phyloP scores from a whole-genome alignment of 441 rosid genomes.

The Codiaeum variegatum region DNA sequence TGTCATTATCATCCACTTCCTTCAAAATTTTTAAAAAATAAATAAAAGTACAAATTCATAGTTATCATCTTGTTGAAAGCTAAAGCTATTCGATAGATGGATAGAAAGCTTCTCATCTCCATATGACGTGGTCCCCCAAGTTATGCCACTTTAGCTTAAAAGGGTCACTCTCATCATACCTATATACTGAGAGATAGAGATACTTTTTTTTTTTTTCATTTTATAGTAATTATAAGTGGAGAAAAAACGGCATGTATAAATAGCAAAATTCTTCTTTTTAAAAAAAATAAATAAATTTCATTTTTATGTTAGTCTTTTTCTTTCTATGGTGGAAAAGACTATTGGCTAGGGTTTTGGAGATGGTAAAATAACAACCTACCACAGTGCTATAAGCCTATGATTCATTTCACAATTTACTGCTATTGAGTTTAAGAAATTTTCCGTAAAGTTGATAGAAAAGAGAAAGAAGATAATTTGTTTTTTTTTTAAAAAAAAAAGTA shows the following conservation, averaged over 20 bases:
- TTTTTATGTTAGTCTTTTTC: no score
- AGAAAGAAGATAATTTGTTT: conserved; percentile 12
- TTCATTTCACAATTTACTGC: background rate
- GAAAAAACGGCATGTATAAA: conserved; percentile 68
- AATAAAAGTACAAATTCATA: conserved; percentile 21
- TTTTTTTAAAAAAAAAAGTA: background rate
- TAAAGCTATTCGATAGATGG: conserved; percentile 19
- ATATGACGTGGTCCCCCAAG: conserved; percentile 68
- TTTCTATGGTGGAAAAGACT: conserved; percentile 17
- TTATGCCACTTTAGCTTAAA: conserved; percentile 29
- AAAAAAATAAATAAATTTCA: no score
- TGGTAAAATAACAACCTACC: background rate
- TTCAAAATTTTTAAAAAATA: background rate
- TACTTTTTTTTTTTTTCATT: no score
- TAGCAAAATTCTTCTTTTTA: conserved; percentile 35
- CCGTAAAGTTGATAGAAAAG: conserved; percentile 3
- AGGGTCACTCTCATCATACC: conserved; percentile 29
- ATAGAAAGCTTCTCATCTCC: conserved; percentile 14
- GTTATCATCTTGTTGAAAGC: conserved; percentile 61
- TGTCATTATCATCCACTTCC: conserved; percentile 35
- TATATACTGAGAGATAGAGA: conserved; percentile 22
- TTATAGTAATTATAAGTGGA: conserved; percentile 27
- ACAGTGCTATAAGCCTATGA: background rate
- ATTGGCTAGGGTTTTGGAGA: conserved; percentile 35
- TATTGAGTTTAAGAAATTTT: background rate